Conservation (phyloP, 2,329 filamentous ascomycete genomes). For the Claviceps humidiphila region DNA sequence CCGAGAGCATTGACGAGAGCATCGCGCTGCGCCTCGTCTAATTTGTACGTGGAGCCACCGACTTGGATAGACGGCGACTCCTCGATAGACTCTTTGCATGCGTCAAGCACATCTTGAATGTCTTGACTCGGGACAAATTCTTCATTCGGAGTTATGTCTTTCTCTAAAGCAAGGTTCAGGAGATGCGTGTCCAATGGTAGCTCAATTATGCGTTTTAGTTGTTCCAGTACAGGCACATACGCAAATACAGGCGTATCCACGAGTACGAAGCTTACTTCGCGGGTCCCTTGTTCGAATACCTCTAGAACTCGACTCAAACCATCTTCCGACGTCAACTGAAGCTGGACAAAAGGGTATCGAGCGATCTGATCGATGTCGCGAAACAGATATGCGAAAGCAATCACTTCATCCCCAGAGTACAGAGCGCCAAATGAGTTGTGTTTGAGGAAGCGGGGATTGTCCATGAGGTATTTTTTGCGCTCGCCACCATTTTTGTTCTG, state of each 20-base stretch:
- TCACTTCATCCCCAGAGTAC: slow-evolving; percentile 32
- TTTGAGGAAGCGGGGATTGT: slow-evolving; percentile 37
- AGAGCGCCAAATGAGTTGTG: slow-evolving; percentile 51
- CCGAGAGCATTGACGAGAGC: background rate
- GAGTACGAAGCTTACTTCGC: slow-evolving; percentile 34
- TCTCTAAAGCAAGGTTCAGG: slow-evolving; percentile 17
- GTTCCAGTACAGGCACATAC: slow-evolving; percentile 51
- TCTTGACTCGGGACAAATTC: background rate
- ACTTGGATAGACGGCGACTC: background rate
- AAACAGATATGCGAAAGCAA: slow-evolving; percentile 47
- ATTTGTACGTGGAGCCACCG: background rate
- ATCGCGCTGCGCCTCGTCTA: background rate
- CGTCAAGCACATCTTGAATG: background rate
- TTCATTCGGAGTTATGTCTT: background rate
- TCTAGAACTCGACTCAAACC: slow-evolving; percentile 34
- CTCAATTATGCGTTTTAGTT: slow-evolving; percentile 41
- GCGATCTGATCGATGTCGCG: slow-evolving; percentile 34
- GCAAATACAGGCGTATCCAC: slow-evolving; percentile 56
- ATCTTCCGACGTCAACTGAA: slow-evolving; percentile 35
- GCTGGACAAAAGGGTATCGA: slow-evolving; percentile 28
- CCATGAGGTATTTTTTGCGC: slow-evolving; percentile 31
- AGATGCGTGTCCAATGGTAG: slow-evolving; percentile 43
- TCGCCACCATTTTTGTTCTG: background rate
- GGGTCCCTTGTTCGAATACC: slow-evolving; percentile 17
- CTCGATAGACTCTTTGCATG: background rate